phyloP scores from a whole-genome alignment of 805 yeast species.

The Barnettozyma californica region DNA sequence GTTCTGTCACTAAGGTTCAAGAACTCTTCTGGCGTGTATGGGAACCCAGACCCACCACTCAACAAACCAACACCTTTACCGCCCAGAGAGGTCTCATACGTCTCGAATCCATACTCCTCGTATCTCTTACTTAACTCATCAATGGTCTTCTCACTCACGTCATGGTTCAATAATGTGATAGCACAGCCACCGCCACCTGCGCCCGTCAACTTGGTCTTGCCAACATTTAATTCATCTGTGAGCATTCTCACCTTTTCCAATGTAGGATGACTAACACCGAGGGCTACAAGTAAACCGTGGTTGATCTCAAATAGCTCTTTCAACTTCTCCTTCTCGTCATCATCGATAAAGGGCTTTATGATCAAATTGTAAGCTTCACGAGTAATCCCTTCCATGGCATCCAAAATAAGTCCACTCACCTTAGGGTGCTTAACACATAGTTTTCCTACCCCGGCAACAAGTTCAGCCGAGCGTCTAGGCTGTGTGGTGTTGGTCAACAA shows the following conservation, averaged over 20 bases:
- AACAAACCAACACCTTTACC: constrained; percentile 79
- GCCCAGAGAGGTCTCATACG: constrained; percentile 77
- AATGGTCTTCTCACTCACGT: constrained; percentile 29
- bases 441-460: constrained; percentile 72
- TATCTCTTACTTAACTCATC: constrained; percentile 34
- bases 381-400: constrained; percentile 72
- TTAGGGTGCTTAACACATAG: constrained; percentile 48
- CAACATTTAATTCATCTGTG: constrained; percentile 61
- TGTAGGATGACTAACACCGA: constrained; percentile 93
- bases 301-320: constrained; percentile 69
- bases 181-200: constrained; percentile 99
- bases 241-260: constrained; percentile 66
- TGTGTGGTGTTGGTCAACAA: constrained; percentile 78
- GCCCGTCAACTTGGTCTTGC: constrained; percentile 92
- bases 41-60: constrained; percentile 17
- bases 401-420: constrained; percentile 53
- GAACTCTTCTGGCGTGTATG: constrained; percentile 31
- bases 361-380: constrained; percentile 65
- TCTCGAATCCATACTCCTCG: constrained; percentile 52
- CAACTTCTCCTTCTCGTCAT: constrained; percentile 37
- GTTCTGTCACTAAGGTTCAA: constrained; percentile 34
- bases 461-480: constrained; percentile 81
- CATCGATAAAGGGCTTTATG: constrained; percentile 45
- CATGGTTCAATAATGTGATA: constrained; percentile 61
- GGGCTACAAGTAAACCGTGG: constrained; percentile 78